A percentile compares a stretch with the other conserved stretches of the same genome.
phyloP scores from a whole-genome alignment of 371 early-diverging fungal species.

The Lichtheimia hyalospora region DNA sequence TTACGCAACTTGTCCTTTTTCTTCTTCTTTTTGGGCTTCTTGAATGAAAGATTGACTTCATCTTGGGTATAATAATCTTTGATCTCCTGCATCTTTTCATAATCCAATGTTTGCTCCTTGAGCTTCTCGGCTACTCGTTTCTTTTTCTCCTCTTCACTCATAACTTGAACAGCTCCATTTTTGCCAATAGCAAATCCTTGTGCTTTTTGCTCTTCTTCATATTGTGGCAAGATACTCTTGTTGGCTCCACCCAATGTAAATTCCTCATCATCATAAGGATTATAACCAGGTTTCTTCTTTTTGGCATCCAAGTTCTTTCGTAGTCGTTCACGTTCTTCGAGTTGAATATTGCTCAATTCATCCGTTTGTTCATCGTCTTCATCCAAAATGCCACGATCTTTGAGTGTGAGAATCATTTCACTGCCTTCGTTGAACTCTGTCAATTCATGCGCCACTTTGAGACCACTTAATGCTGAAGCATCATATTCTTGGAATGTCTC shows the following conservation, averaged over 20 bases:
- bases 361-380: slow-evolving; percentile 73
- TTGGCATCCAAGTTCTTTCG: slow-evolving; percentile 77
- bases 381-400: slow-evolving; percentile 79
- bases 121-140: slow-evolving; percentile 58
- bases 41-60: slow-evolving; percentile 77
- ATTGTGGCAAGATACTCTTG: slow-evolving; percentile 76
- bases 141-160: slow-evolving; percentile 19
- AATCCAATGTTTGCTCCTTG: slow-evolving; percentile 61
- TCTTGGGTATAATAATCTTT: slow-evolving; percentile 87
- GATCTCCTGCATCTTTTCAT: slow-evolving; percentile 63
- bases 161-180: slow-evolving; percentile 14
- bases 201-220: slow-evolving; percentile 72
- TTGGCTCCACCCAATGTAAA: slow-evolving; percentile 43
- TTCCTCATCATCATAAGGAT: slow-evolving; percentile 84
- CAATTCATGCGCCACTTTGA: slow-evolving; percentile 78
- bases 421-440: slow-evolving; percentile 70
- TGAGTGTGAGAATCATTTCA: slow-evolving; percentile 85
- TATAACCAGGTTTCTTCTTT: slow-evolving; percentile 72
- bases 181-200: slow-evolving; percentile 53
- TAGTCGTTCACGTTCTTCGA: slow-evolving; percentile 70
- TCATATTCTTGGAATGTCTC: slow-evolving; percentile 32
- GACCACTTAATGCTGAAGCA: slow-evolving; percentile 65
- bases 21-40: slow-evolving; percentile 73
- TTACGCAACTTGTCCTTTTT: slow-evolving; percentile 52
- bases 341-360: slow-evolving; percentile 67